These are phyloP conservation scores for Phymatotrichopsis omnivora DNA, from an alignment of 2,329 filamentous ascomycete genomes.

Conservation along the genomic window DNA sequence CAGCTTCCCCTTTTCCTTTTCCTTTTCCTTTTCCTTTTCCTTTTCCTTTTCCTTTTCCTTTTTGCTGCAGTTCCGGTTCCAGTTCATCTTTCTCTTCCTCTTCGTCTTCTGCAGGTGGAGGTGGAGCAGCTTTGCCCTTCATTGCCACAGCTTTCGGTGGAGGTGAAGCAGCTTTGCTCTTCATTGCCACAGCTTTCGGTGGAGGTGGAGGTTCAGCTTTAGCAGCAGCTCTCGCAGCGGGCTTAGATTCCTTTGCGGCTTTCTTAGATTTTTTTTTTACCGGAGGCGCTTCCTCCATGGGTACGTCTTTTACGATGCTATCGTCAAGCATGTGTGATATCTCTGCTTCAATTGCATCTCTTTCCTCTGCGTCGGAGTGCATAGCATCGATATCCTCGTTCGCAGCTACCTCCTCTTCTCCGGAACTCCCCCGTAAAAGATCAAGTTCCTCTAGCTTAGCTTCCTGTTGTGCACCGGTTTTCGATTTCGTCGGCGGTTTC, in stretches of 20 bases:
- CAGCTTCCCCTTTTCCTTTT: constrained; percentile 26
- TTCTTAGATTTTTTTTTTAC: constrained; percentile 27
- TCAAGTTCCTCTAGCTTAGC: too few species aligned
- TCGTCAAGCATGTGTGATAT: constrained; percentile 11
- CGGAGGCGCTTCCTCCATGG: constrained; percentile 10
- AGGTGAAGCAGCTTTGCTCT: constrained; percentile 26
- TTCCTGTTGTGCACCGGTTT: too few species aligned
- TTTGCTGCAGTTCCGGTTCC: constrained; percentile 26
- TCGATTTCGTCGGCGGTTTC: too few species aligned
- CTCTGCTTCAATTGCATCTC: constrained; percentile 26
- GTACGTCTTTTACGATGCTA: constrained; percentile 11
- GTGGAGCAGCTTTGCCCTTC: constrained; percentile 7
- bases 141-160: constrained; percentile 19
- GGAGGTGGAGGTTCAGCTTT: constrained; percentile 24
- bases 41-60: constrained; percentile 30
- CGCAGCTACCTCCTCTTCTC: constrained; percentile 34
- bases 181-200: too few species aligned
- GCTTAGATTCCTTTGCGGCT: constrained; percentile 24
- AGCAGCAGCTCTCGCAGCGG: constrained; percentile 9
- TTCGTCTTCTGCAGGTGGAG: constrained; percentile 25
- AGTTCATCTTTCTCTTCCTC: constrained; percentile 25
- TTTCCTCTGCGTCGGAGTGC: constrained; percentile 30
- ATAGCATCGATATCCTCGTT: constrained; percentile 33
- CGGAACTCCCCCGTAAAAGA: too few species aligned
- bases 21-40: constrained; percentile 21